phyloP scores from a whole-genome alignment of 2,329 filamentous ascomycete genomes.

The Phialophora macrospora region DNA sequence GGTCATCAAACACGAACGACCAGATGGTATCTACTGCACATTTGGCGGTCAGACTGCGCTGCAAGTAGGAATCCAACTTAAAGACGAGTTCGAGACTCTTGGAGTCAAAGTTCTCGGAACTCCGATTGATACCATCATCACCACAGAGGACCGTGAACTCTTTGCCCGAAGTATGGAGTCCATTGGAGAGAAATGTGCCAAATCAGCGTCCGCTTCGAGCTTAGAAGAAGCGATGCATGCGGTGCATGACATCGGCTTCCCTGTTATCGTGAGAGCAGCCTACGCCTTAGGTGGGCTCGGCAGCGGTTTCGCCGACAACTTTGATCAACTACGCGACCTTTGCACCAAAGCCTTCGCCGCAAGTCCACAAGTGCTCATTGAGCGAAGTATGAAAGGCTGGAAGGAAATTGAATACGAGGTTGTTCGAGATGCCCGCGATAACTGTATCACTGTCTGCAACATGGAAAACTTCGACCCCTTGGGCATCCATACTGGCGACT shows the following conservation, averaged over 20 bases:
- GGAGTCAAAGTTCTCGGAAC: conserved; percentile 95
- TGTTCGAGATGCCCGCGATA: conserved; percentile 91
- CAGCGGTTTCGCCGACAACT: conserved; percentile 91
- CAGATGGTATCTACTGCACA: conserved; percentile 95
- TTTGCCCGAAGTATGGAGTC: conserved; percentile 98
- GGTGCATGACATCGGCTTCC: conserved; percentile 90
- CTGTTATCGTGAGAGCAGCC: conserved; percentile 94
- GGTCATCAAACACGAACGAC: conserved; percentile 91
- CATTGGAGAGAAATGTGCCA: conserved; percentile 96
- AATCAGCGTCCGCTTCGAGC: conserved; percentile 89
- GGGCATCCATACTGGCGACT: conserved; percentile 97
- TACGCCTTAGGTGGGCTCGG: conserved; percentile 95
- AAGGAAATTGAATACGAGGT: conserved; percentile 99
- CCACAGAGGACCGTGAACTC: conserved; percentile 94
- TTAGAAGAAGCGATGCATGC: conserved; percentile 86
- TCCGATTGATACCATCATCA: conserved; percentile 97
- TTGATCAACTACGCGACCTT: conserved; percentile 78
- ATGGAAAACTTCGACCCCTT: conserved; percentile 99
- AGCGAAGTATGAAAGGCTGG: conserved; percentile 99
- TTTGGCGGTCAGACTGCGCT: conserved; percentile 97
- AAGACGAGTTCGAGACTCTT: conserved; percentile 91
- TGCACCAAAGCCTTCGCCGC: conserved; percentile 95
- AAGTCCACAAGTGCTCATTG: conserved; percentile 93
- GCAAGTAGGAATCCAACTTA: conserved; percentile 95
- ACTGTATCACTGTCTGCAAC: conserved; percentile 99